These are phyloP conservation scores for Stevia rebaudiana DNA, from an alignment of 140 eudicot species.

Conservation along the genomic window DNA sequence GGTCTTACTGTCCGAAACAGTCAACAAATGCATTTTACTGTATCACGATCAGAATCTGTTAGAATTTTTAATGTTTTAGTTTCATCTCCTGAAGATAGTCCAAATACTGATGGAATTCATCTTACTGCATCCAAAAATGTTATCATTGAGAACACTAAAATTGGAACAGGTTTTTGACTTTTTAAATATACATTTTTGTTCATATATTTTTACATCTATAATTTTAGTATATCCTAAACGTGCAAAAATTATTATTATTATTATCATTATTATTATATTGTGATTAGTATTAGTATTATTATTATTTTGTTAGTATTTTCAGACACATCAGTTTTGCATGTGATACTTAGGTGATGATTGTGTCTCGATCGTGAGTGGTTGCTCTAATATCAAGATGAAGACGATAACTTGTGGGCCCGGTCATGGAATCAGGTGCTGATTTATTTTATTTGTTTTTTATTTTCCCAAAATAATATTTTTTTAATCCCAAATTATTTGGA, in stretches of 20 bases:
- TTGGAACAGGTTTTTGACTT: slow-evolving; percentile 70
- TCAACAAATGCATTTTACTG: slow-evolving; percentile 87
- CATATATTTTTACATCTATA: not conserved
- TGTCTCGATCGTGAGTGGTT: slow-evolving; percentile 69
- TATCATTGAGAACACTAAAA: slow-evolving; percentile 60
- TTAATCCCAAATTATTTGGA: not conserved
- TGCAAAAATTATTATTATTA: not conserved
- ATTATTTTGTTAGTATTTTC: not conserved
- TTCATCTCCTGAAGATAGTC: slow-evolving; percentile 94
- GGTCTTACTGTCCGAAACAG: slow-evolving; percentile 43
- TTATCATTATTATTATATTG: no score
- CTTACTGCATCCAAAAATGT: slow-evolving; percentile 69
- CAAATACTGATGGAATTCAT: slow-evolving; percentile 99
- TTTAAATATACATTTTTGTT: not conserved
- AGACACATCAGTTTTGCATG: slow-evolving; percentile 18
- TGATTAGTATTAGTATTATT: no score
- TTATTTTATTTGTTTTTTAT: not conserved
- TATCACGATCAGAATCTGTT: slow-evolving; percentile 63
- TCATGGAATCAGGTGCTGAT: slow-evolving; percentile 83
- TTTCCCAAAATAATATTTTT: not conserved
- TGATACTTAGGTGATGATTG: slow-evolving; percentile 76
- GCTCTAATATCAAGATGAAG: slow-evolving; percentile 92
- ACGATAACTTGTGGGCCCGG: slow-evolving; percentile 87
- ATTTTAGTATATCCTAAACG: not conserved
- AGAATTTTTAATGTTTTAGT: slow-evolving; percentile 52